A percentile compares a stretch with the other conserved stretches of the same genome.
phyloP scores from a whole-genome alignment of 257 asterid species.

The Solanum phureja region DNA sequence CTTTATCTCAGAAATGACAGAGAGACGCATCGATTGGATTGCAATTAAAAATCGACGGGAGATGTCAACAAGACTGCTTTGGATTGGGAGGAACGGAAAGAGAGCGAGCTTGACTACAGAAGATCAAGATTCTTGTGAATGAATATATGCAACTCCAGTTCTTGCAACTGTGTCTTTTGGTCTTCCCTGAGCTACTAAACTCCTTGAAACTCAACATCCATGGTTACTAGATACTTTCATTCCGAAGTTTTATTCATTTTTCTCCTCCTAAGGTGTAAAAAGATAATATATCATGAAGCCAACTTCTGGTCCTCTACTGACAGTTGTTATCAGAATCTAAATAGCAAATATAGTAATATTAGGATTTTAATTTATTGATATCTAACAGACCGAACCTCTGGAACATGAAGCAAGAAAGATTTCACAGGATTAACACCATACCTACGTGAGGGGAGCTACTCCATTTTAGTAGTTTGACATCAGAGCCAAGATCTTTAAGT shows the following conservation, averaged over 20 bases:
- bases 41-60: not conserved
- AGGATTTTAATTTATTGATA: not conserved
- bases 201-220: not conserved
- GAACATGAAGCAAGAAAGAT: not conserved
- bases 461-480: conserved; percentile 78
- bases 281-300: not conserved
- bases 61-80: not conserved
- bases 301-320: not conserved
- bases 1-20: not conserved
- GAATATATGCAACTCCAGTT: not conserved
- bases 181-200: not conserved
- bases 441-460: conserved; percentile 78
- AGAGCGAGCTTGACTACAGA: not conserved
- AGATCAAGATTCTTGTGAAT: not conserved
- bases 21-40: not conserved
- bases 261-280: not conserved
- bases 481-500: conserved; percentile 65
- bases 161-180: not conserved
- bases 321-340: not conserved
- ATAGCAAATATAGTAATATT: not conserved
- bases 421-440: conserved; percentile 20
- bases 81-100: not conserved
- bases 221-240: not conserved
- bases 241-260: not conserved
- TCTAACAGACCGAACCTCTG: not conserved